These are phyloP conservation scores for Nicotiana tomentosiformis DNA, from an alignment of 257 asterid genomes.

Conservation along the genomic window DNA sequence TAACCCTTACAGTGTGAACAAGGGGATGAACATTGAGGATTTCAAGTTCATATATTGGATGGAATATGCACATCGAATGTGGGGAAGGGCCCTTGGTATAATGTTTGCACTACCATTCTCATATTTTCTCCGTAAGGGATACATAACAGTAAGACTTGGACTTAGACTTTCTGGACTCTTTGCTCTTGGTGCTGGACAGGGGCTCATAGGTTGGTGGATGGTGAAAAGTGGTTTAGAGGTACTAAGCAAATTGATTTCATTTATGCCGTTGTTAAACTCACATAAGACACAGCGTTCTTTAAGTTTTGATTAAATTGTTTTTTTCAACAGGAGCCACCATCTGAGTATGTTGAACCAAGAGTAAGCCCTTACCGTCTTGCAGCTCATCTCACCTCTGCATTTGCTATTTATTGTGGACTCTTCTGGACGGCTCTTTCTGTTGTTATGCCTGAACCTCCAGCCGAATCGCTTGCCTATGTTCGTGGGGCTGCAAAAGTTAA, in stretches of 20 bases:
- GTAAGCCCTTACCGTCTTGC: constrained; percentile 98
- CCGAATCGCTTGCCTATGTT: constrained; percentile 77
- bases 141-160: constrained; percentile 65
- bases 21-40: constrained; percentile 80
- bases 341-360: constrained; percentile 79
- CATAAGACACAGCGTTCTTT: not conserved
- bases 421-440: constrained; percentile 95
- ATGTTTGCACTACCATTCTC: constrained; percentile 97
- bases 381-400: constrained; percentile 94
- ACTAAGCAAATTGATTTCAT: constrained; percentile 13
- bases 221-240: constrained; percentile 99
- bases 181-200: constrained; percentile 99
- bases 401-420: constrained; percentile 78
- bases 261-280: not conserved
- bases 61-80: constrained; percentile 99
- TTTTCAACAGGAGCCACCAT: constrained; percentile 59
- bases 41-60: constrained; percentile 98
- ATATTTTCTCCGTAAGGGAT: constrained; percentile 87
- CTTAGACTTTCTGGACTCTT: constrained; percentile 76
- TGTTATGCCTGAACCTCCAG: constrained; percentile 93
- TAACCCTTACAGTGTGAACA: constrained; percentile 51
- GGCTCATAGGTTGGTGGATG: constrained; percentile 99
- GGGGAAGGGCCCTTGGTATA: constrained; percentile 96
- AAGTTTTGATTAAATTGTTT: constrained; percentile 9
- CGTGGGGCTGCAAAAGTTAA: constrained; percentile 82